These are phyloP conservation scores for Aspergillus fischeri DNA, from an alignment of 2,329 filamentous ascomycete genomes.

Conservation along the genomic window DNA sequence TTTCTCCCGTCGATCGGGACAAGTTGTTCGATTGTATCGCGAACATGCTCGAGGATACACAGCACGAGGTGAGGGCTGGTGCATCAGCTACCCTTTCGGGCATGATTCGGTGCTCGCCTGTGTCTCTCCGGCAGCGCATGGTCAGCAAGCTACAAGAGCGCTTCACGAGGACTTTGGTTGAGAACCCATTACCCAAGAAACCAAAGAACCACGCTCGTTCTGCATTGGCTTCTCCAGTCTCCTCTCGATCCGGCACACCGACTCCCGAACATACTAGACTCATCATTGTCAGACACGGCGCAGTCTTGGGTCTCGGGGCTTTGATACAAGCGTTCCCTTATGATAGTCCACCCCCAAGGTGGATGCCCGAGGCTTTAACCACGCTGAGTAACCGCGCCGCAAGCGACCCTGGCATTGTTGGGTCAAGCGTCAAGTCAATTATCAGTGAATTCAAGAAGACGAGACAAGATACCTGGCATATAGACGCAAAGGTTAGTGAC, in stretches of 20 bases:
- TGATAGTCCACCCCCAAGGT: constrained; percentile 80
- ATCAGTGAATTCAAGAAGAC: constrained; percentile 99
- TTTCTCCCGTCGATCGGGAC: constrained; percentile 68
- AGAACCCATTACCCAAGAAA: constrained; percentile 82
- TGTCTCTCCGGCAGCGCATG: constrained; percentile 70
- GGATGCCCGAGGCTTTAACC: constrained; percentile 91
- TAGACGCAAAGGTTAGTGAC: constrained; percentile 84
- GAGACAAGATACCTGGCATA: constrained; percentile 95
- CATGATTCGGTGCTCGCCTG: constrained; percentile 95
- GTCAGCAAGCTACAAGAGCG: constrained; percentile 70
- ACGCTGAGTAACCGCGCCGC: constrained; percentile 80
- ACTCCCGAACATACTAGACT: constrained; percentile 62
- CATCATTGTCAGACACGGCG: constrained; percentile 78
- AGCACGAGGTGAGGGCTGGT: constrained; percentile 89
- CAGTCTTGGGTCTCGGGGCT: constrained; percentile 84
- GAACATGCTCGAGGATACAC: constrained; percentile 85
- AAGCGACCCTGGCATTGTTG: constrained; percentile 84
- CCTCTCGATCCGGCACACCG: constrained; percentile 45
- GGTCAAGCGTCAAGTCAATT: constrained; percentile 91
- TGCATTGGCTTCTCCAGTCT: constrained; percentile 39
- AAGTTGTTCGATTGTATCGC: constrained; percentile 88
- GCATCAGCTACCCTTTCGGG: constrained; percentile 91
- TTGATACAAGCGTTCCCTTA: constrained; percentile 96
- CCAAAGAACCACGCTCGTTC: constrained; percentile 32
- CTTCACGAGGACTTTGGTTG: constrained; percentile 72